Percentiles rank a stretch among this genome's conserved stretches.
Conservation (phyloP, 768 basidiomycete species). For the Lepiota brunneoincarnata region DNA sequence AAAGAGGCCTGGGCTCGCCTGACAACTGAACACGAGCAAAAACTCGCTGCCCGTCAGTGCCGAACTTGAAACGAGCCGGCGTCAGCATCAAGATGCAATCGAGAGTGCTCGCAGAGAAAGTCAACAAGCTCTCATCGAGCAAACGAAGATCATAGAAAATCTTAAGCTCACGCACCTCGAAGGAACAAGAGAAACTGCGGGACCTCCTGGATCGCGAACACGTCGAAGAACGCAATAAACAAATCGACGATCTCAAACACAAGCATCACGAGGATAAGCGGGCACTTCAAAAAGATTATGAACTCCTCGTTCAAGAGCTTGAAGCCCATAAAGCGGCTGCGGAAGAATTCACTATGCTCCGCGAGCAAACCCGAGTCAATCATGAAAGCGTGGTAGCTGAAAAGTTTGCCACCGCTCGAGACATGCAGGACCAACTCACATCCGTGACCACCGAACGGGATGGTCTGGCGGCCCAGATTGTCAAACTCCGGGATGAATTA, state of each 20-base stretch:
- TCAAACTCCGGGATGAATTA: slow-evolving; percentile 56
- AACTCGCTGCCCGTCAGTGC: slow-evolving; percentile 39
- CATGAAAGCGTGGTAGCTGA: slow-evolving; percentile 50
- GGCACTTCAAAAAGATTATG: slow-evolving; percentile 44
- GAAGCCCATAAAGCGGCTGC: slow-evolving; percentile 55
- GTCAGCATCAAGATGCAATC: slow-evolving; percentile 33
- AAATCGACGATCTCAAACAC: not conserved
- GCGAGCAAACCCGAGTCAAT: slow-evolving; percentile 35
- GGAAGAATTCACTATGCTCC: slow-evolving; percentile 46
- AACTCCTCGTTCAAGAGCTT: slow-evolving; percentile 53
- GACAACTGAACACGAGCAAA: slow-evolving; percentile 46
- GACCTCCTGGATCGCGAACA: slow-evolving; percentile 6
- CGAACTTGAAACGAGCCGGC: slow-evolving; percentile 34
- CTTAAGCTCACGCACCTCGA: slow-evolving; percentile 38
- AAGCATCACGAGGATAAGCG: slow-evolving; percentile 35
- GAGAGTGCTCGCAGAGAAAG: slow-evolving; percentile 37
- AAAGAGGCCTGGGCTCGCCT: slow-evolving; percentile 35
- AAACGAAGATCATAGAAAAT: slow-evolving; percentile 31
- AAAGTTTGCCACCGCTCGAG: slow-evolving; percentile 44
- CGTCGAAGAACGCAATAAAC: not conserved
- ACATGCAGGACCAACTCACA: slow-evolving; percentile 50
- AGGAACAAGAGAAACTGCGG: slow-evolving; percentile 30
- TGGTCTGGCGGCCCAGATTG: slow-evolving; percentile 43
- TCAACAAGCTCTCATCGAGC: slow-evolving; percentile 17
- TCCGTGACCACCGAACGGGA: slow-evolving; percentile 42